A percentile compares a stretch with the other conserved stretches of the same genome.
These are phyloP conservation scores for Anthostomella pinea DNA, from an alignment of 2,329 filamentous ascomycete species.

Conservation along the genomic window DNA sequence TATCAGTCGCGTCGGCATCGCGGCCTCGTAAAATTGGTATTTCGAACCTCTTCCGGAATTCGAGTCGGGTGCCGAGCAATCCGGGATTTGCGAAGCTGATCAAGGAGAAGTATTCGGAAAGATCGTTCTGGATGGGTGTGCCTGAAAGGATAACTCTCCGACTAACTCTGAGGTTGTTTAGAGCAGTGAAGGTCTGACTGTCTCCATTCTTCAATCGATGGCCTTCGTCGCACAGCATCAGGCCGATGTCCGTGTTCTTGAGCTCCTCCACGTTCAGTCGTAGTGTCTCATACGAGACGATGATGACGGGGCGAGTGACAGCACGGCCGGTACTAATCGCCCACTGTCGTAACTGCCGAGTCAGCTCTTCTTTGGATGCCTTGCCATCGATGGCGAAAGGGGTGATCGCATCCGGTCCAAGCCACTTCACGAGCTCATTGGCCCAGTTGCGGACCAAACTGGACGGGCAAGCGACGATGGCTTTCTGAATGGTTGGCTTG, in stretches of 20 bases:
- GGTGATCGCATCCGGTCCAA: conserved; percentile 83
- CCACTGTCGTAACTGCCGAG: conserved; percentile 89
- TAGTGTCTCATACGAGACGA: conserved; percentile 96
- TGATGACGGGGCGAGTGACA: conserved; percentile 88
- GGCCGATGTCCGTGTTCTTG: conserved; percentile 82
- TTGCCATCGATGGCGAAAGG: conserved; percentile 98
- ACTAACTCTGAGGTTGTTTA: conserved; percentile 87
- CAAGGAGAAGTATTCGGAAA: conserved; percentile 96
- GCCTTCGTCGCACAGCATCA: conserved; percentile 94
- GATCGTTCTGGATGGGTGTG: conserved; percentile 95
- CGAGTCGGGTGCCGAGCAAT: conserved; percentile 79
- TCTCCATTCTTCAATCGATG: conserved; percentile 97
- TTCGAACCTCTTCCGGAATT: conserved; percentile 93
- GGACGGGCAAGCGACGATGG: conserved; percentile 93
- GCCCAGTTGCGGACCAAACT: conserved; percentile 98
- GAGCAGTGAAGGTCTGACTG: conserved; percentile 87
- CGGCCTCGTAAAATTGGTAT: conserved; percentile 87
- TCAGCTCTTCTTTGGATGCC: conserved; percentile 90
- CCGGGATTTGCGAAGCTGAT: conserved; percentile 96
- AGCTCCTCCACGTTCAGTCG: conserved; percentile 88
- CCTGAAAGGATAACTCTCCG: conserved; percentile 92
- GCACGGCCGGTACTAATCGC: conserved; percentile 86
- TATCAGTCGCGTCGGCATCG: conserved; percentile 83
- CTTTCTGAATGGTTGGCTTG: conserved; percentile 90
- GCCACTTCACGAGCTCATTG: conserved; percentile 95